Evolutionary conservation across 2,329 filamentous ascomycete species (phyloP).

Genomic region (Diplodia sapinea): DNA sequence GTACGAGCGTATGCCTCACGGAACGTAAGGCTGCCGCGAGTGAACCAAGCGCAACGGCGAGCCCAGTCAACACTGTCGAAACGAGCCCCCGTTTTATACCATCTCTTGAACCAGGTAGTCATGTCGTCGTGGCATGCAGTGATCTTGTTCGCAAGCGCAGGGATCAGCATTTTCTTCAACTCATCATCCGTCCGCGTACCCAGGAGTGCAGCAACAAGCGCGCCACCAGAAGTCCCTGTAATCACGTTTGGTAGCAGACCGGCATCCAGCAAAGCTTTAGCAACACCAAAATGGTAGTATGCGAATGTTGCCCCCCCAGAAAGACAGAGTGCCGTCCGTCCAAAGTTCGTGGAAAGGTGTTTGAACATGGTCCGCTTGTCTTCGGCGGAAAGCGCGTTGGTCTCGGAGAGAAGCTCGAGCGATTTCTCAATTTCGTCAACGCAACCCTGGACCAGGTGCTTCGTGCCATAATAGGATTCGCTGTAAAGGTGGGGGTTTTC

Average conservation of each 20-base stretch:
- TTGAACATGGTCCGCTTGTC: slow-evolving; percentile 85
- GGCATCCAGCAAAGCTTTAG: slow-evolving; percentile 86
- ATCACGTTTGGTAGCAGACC: slow-evolving; percentile 89
- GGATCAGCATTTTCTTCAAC: slow-evolving; percentile 81
- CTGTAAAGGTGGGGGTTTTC: slow-evolving; percentile 96
- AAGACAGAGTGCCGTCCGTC: slow-evolving; percentile 88
- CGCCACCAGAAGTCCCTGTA: slow-evolving; percentile 93
- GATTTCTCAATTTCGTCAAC: slow-evolving; percentile 79
- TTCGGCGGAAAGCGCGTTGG: slow-evolving; percentile 69
- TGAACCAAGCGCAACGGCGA: slow-evolving; percentile 83
- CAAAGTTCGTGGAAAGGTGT: slow-evolving; percentile 86
- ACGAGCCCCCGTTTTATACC: slow-evolving; percentile 90
- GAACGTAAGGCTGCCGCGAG: slow-evolving; percentile 89
- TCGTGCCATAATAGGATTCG: slow-evolving; percentile 98
- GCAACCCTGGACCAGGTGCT: slow-evolving; percentile 88
- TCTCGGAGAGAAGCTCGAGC: slow-evolving; percentile 71
- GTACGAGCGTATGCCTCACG: slow-evolving; percentile 92
- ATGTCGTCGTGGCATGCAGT: slow-evolving; percentile 82
- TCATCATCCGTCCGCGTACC: slow-evolving; percentile 92
- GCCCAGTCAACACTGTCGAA: slow-evolving; percentile 97
- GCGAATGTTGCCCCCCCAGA: slow-evolving; percentile 94
- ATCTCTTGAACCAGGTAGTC: slow-evolving; percentile 76
- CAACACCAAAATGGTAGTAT: slow-evolving; percentile 94
- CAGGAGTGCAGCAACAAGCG: slow-evolving; percentile 83
- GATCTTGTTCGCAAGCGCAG: slow-evolving; percentile 83